Conservation (phyloP, 257 asterid species). For the Orobanche coerulescens region DNA sequence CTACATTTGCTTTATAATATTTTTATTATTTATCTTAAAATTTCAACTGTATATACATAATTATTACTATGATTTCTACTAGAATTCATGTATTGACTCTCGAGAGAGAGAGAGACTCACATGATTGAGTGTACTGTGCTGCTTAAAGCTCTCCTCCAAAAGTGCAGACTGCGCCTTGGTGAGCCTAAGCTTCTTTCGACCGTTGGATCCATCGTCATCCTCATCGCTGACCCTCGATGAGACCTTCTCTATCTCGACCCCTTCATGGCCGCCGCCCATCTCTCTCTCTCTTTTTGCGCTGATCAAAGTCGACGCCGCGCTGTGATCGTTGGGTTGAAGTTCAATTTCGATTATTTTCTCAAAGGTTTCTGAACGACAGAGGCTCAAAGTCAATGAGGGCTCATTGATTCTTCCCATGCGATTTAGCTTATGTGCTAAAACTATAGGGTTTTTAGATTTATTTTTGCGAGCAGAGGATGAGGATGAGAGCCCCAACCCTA, state of each 20-base stretch:
- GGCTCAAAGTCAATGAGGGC: conserved; percentile 51
- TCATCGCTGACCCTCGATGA: conserved; percentile 31
- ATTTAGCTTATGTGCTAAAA: not conserved
- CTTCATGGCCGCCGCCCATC: conserved; percentile 19
- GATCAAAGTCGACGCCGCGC: conserved; percentile 41
- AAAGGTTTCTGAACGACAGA: conserved; percentile 35
- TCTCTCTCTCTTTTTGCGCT: conserved; percentile 46
- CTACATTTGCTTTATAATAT: too few relatives aligned
- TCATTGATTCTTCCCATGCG: conserved; percentile 12
- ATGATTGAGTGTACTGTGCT: conserved; percentile 36
- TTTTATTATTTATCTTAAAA: too few relatives aligned
- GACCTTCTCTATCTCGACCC: conserved; percentile 35
- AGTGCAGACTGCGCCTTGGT: conserved; percentile 40
- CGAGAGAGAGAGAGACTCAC: conserved; percentile 18
- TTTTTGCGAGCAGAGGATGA: conserved; percentile 5
- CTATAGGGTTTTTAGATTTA: conserved; percentile 22
- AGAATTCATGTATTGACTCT: too few relatives aligned
- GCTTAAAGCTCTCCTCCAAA: conserved; percentile 34
- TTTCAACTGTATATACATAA: too few relatives aligned
- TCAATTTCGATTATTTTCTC: too few relatives aligned
- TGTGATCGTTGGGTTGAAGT: conserved; percentile 30
- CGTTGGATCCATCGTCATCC: conserved; percentile 35
- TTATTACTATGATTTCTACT: too few relatives aligned
- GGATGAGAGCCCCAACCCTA: conserved; percentile 43
- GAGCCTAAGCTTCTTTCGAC: conserved; percentile 39